Evolutionary conservation across 768 basidiomycete genomes (phyloP), one percentile per base, ranked within the genome.

Genomic region (Collybia mongolica): DNA sequence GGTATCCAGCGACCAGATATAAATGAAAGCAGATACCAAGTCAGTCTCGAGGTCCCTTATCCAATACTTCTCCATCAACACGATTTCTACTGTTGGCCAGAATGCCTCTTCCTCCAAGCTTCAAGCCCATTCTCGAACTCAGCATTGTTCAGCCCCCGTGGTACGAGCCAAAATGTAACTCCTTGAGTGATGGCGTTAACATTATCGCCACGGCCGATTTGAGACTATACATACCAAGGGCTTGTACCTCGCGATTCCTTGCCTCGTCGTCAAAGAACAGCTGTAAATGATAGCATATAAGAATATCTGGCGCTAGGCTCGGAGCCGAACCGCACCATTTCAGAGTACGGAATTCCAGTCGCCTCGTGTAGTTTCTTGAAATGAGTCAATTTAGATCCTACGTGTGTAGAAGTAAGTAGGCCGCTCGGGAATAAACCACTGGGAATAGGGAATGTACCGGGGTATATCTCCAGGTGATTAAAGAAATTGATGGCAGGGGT

Each of bases 361-460:
- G 81, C 77, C 42, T 80, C 69, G 61, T 91, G 86, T 19, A 94
- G 60, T 40, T 79, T 75, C 62, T 79, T 83, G 72, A 95, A 95
- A 61, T 94, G 92, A 3, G 77, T 76, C 15, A 92, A 69, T 69
- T 95, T 94, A 19, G 90, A 90, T 14, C 88, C 86, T 84, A 58
- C 5, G 5, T 28, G 15, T 32, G 17, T 19, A 1, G 40, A 28
- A 19, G 19, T 6, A 20, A 20, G 15, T 6, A 42, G 37, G 18
- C n/a, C 17, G 29, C 15, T 12, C 11, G 44, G 35, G 44, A 8
- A 38, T 4, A 42, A n/a, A 19, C 5, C 18, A 23, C 24, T 2
- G 29, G 24, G 20, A 35, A 3, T 2, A 32, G 24, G 20, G 37
- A 3, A 60, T 63, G 18, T 53, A 81, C 83, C 84, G 20, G 86